Evolutionary conservation across 108 stramenopile genomes (phyloP).

Genomic region (Pseudonitzschia pungens): DNA sequence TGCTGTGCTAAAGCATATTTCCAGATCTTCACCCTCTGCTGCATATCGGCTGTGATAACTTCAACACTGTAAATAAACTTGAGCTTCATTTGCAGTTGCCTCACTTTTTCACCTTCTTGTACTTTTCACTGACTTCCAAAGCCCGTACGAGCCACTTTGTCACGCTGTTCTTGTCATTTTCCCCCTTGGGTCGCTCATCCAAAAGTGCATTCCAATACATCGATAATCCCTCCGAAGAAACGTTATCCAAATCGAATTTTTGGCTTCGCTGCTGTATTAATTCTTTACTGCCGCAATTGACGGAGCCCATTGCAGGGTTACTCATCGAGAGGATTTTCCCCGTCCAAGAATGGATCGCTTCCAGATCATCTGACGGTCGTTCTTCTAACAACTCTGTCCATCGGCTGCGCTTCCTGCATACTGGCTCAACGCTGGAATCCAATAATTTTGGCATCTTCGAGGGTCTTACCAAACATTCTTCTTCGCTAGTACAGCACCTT

Average conservation of each 20-base stretch:
- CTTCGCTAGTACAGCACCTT: background rate
- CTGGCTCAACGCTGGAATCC: background rate
- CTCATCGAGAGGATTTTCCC: background rate
- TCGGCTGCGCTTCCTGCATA: background rate
- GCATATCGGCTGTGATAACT: too few species aligned
- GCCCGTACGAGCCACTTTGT: slow-evolving; percentile 14
- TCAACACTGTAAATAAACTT: background rate
- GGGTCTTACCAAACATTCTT: background rate
- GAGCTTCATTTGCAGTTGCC: background rate
- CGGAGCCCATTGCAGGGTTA: background rate
- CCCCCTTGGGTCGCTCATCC: background rate
- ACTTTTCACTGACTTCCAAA: slow-evolving; percentile 1
- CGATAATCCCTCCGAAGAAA: background rate
- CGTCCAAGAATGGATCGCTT: slow-evolving; percentile 1
- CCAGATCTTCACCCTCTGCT: too few species aligned
- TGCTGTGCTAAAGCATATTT: too few species aligned
- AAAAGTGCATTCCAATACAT: background rate
- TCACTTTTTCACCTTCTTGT: background rate
- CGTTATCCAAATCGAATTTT: too few species aligned
- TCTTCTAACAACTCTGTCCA: background rate
- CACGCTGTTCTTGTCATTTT: background rate
- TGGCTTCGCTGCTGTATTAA: background rate
- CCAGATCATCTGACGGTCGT: background rate
- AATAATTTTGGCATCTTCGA: background rate
- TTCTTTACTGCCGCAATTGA: background rate